phyloP scores from a whole-genome alignment of 371 early-diverging fungal species.

The Coemansia sp. region DNA sequence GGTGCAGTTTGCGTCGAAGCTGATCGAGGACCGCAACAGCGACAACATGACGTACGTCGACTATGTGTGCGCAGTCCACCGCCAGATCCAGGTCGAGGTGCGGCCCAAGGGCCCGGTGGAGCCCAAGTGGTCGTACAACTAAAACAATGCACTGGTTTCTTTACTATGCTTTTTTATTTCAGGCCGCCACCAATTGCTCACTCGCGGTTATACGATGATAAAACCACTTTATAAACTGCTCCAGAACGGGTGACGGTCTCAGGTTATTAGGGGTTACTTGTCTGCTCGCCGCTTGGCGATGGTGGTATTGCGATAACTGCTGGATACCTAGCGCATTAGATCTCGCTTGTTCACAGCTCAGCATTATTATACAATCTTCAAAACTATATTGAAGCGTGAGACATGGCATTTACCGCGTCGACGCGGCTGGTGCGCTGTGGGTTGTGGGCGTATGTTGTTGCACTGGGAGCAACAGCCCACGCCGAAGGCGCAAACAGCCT shows the following conservation, averaged over 20 bases:
- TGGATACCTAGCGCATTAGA: no score
- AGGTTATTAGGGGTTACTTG: no score
- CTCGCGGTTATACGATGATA: no score
- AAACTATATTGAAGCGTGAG: no score
- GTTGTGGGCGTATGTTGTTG: neutral
- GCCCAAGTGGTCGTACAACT: conserved; percentile 48
- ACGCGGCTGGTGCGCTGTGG: neutral
- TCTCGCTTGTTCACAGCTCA: no score
- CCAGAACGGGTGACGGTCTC: no score
- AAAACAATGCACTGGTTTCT: neutral
- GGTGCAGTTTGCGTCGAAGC: conserved; percentile 46
- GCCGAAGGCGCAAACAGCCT: neutral
- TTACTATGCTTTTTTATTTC: neutral
- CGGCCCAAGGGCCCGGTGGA: conserved; percentile 44
- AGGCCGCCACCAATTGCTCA: neutral
- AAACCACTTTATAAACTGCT: no score
- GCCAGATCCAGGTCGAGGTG: conserved; percentile 78
- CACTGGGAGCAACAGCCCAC: no score
- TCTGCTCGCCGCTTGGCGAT: no score
- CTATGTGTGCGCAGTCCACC: conserved; percentile 84
- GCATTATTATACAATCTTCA: no score
- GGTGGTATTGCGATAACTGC: no score
- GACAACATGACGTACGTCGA: conserved; percentile 90
- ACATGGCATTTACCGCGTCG: neutral
- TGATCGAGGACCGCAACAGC: conserved; percentile 63